Base-by-base conservation (phyloP, 257 asterid genomes). In the Linaria vulgaris region DNA sequence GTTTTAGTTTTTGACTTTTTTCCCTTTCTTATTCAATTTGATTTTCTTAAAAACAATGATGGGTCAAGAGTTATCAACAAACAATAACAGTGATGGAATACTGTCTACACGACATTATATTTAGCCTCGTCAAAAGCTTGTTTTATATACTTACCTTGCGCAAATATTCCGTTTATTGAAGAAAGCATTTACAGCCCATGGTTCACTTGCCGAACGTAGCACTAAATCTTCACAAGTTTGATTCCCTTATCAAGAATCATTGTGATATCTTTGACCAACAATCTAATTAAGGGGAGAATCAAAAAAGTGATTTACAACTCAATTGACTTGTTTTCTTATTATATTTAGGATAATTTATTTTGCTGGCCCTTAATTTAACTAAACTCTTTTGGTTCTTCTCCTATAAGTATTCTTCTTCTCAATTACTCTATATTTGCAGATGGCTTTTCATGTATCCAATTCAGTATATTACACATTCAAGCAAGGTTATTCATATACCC, bases 211-310 rank as follows among this genome's bases (percentile, higher is more conserved):
- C 14, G n/a, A n/a, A n/a, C n/a, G 11, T 17, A 5, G 21, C 22
- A 34, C 15, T 39, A 21, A 20, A 59, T 6, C 17, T 39, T 6
- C 5, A 12, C 12, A 4, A 15, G 17, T 20, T 54, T 24, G 37
- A 23, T 59, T 21, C 64, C 46, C 20, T 37, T 24, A 54, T 54
- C 39, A 54, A 15, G 39, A 54, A 54, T 54, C 41, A 54, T 12
- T 54, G 19, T 54, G 17, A 0, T 19, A 16, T 25, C 20, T 41
- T 39, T 54, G 31, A n/a, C 30, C 20, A 27, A 43, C 63, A 34
- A 34, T 7, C 46, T 58, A 34, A 27, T 56, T 17, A 11, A 58
- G 21, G n/a, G 38, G 47, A 67, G 25, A 64, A 67, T n/a, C 59
- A 39, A 12, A 21, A 59, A 68, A 46, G 43, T 37, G 44, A 48